phyloP scores from a whole-genome alignment of 2,329 filamentous ascomycete genomes.

The Geosmithia putterillii region DNA sequence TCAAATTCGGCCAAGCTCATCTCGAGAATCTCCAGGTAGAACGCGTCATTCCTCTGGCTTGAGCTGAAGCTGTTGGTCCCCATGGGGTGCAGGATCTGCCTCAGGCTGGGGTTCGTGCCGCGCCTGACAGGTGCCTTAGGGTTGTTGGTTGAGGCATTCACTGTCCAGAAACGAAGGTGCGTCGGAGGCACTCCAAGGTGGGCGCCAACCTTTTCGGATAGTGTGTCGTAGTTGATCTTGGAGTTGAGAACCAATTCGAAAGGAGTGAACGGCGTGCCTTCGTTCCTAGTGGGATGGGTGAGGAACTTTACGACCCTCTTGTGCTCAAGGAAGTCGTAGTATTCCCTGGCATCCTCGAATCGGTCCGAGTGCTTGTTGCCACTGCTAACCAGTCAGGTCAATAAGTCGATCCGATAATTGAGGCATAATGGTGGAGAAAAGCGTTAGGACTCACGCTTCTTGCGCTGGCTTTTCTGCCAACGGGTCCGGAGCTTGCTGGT shows the following conservation, averaged over 20 bases:
- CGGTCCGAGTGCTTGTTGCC: conserved; percentile 25
- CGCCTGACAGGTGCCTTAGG: conserved; percentile 71
- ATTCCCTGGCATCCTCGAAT: conserved; percentile 64
- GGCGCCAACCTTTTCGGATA: conserved; percentile 73
- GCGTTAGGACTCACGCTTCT: conserved; percentile 15
- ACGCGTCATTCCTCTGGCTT: conserved; percentile 59
- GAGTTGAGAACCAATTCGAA: conserved; percentile 74
- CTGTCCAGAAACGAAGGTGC: conserved; percentile 83
- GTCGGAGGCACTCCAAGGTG: conserved; percentile 67
- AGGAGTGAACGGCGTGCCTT: conserved; percentile 42
- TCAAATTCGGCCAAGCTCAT: conserved; percentile 90
- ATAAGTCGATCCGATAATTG: no score
- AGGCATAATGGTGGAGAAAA: no score
- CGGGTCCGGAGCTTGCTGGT: conserved; percentile 52
- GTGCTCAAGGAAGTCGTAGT: conserved; percentile 88
- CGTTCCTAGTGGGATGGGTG: conserved; percentile 48
- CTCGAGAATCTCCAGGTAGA: conserved; percentile 89
- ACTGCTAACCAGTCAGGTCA: background rate
- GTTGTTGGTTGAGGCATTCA: conserved; percentile 64
- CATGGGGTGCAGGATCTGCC: conserved; percentile 64
- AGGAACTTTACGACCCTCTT: conserved; percentile 69
- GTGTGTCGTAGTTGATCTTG: conserved; percentile 81
- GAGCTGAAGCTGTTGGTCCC: conserved; percentile 56
- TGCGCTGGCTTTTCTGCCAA: conserved; percentile 13
- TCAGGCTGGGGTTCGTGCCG: conserved; percentile 55